Evolutionary conservation across 805 yeast species (phyloP), one percentile per base, ranked within the genome.

Genomic region (Lachancea waltii): DNA sequence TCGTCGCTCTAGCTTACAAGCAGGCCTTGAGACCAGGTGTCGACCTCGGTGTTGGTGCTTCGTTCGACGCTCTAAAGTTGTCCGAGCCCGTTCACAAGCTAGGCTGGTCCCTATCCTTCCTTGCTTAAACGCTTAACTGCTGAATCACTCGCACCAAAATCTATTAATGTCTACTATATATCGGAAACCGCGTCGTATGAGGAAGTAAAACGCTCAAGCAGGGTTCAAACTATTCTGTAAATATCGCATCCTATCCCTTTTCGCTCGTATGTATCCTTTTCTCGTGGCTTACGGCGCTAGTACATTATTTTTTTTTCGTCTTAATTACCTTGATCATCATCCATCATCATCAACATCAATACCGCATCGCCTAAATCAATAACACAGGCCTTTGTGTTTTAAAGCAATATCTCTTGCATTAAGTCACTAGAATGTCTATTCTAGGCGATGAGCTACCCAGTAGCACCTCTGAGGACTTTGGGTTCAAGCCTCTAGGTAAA

Each of bases 41-140:
- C 57, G 85, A 85, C 62, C 73, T 92, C 58, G 98, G 98, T 67
- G 77, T 92, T 51, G 98, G 98, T 76, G 84, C 94, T 57, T 86
- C 95, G 48, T 81, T 92, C 69, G 95, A 92, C 69, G 95, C 97
- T 58, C 77, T 89, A 69, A 84, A 90, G 69, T 77, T 90, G 63
- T 80, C 85, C 63, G 97, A 89, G 75, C 85, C 96, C 50, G 95
- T 92, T 61, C 98, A 92, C 81, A 89, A 92, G 79, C 75, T 92
- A 60, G 98, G 98, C 69, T 76, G 86, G 72, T 85, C 95, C 41
- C 76, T 92, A 67, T 77, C 95, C 50, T 90, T 90, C 75, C 70
- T 95, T 56, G 95, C 95, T 66, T 90, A 81, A 67, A 43, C 33
- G 21, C 45, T n/a, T 11, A 7, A 25, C 25, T 10, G 13, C 16